Evolutionary conservation across 495 filamentous ascomycete species (phyloP), one percentile per base, ranked within the genome.

Genomic region (Filosporella fistucella): DNA sequence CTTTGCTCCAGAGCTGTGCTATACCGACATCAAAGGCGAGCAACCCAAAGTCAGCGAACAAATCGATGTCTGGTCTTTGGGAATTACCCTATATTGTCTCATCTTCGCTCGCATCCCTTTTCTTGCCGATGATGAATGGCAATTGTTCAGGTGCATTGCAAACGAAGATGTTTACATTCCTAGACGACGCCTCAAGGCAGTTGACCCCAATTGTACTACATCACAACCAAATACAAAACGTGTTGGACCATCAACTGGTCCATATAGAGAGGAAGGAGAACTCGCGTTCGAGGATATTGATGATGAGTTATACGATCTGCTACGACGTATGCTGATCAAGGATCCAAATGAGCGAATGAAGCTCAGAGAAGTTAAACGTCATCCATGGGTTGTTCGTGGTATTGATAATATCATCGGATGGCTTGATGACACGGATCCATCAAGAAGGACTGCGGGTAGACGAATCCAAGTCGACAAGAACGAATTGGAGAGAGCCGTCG

Each of bases 11-110:
- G 93, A 99, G 61, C 77, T 99, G n/a, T 97, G 94, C 66, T 89
- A 89, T 58, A 89, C 86, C 6, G 85, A 88, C 42, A 51, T 70
- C 2, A 69, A 61, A 45, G 52, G 63, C 29, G 61, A 68, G 28
- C 72, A 72, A 49, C 75, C 73, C 12, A 80, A 68, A 62, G 62
- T 80, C 21, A 76, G 71, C 8, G 76, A 80, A 56, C 74, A 78
- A 55, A 96, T 99, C 60, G 93, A 99, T 59, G 85, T 99, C 17
- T 99, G 93, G 91, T 95, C 94, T 17, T 69, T 99, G 17, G 93
- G 93, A 13, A 88, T 97, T 14, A 99, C 93, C 0, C 76, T 99
- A 1, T 99, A 95, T 66, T 94, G 91, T 57, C 80, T 99, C 63
- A 77, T 99, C 28, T 99, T 84, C 58, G 93, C 90, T 9, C 87